These are phyloP conservation scores for Fusarium nisikadoi DNA, from an alignment of 2,329 filamentous ascomycete species.

Conservation along the genomic window DNA sequence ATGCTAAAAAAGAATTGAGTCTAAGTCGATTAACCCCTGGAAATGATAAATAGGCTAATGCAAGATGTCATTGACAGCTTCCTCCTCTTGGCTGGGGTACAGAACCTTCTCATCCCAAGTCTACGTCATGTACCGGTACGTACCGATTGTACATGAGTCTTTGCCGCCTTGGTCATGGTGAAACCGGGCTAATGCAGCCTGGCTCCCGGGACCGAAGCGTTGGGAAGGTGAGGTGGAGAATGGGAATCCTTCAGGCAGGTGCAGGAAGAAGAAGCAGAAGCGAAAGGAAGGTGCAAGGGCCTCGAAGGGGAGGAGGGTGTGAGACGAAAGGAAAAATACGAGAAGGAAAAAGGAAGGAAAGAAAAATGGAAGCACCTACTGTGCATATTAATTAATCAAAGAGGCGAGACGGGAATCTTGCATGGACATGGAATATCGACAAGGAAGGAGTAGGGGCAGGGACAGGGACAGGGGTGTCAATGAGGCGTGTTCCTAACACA, in stretches of 20 bases:
- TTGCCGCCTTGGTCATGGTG: constrained; percentile 18
- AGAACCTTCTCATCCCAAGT: constrained; percentile 7
- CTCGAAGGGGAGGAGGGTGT: background rate
- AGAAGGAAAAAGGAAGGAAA: constrained; percentile 8
- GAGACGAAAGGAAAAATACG: background rate
- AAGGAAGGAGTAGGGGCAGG: constrained; percentile 6
- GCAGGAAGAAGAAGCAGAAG: background rate
- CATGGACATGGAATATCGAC: constrained; percentile 27
- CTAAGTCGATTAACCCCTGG: background rate
- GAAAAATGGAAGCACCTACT: background rate
- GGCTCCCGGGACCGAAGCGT: constrained; percentile 43
- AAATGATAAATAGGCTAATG: constrained; percentile 34
- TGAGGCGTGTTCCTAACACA: constrained; percentile 10
- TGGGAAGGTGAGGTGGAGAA: constrained; percentile 37
- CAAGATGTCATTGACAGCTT: constrained; percentile 44
- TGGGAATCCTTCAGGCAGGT: constrained; percentile 1
- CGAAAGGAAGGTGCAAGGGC: background rate
- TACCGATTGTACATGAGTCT: constrained; percentile 1
- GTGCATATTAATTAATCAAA: constrained; percentile 11
- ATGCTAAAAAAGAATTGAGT: background rate
- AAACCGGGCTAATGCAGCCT: constrained; percentile 42
- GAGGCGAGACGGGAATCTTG: constrained; percentile 37
- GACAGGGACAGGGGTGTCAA: background rate
- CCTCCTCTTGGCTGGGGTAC: constrained; percentile 28
- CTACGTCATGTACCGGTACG: constrained; percentile 23